These are phyloP conservation scores for Cairneyella variabilis DNA, from an alignment of 495 filamentous ascomycete genomes.

Conservation along the genomic window DNA sequence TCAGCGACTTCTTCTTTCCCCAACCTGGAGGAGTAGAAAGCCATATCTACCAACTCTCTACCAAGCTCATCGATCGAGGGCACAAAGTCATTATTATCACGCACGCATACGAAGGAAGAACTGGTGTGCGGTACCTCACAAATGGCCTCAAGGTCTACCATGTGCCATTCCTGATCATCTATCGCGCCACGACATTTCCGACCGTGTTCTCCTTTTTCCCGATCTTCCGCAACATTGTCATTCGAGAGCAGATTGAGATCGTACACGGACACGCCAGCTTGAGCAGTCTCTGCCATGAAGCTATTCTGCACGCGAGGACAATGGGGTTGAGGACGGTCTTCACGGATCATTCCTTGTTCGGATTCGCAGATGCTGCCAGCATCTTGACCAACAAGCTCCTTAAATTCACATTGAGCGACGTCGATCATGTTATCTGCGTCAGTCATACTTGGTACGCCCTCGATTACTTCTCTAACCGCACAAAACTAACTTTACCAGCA, in stretches of 20 bases:
- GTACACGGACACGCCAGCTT: slow-evolving; percentile 94
- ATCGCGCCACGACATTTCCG: slow-evolving; percentile 90
- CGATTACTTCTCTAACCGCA: neutral
- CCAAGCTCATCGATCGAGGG: slow-evolving; percentile 92
- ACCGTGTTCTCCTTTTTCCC: slow-evolving; percentile 99
- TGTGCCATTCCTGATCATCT: slow-evolving; percentile 92
- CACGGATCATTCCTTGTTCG: slow-evolving; percentile 96
- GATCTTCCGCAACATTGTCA: slow-evolving; percentile 89
- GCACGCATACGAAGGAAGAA: slow-evolving; percentile 89
- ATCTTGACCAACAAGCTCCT: slow-evolving; percentile 95
- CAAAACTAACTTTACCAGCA: slow-evolving; percentile 48
- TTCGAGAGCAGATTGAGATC: slow-evolving; percentile 92
- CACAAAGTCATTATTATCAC: slow-evolving; percentile 99
- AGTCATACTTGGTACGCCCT: slow-evolving; percentile 91
- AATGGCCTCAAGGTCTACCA: slow-evolving; percentile 98
- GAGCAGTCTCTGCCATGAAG: slow-evolving; percentile 90
- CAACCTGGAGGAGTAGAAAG: slow-evolving; percentile 95
- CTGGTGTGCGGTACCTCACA: slow-evolving; percentile 92
- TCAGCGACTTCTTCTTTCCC: slow-evolving; percentile 98
- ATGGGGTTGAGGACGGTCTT: slow-evolving; percentile 96
- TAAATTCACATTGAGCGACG: slow-evolving; percentile 93
- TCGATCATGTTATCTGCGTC: slow-evolving; percentile 97
- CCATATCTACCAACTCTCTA: slow-evolving; percentile 96
- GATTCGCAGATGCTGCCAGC: slow-evolving; percentile 93
- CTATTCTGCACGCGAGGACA: slow-evolving; percentile 89